Evolutionary conservation across 2,329 filamentous ascomycete species (phyloP).

Genomic region (Blastomyces parvus): DNA sequence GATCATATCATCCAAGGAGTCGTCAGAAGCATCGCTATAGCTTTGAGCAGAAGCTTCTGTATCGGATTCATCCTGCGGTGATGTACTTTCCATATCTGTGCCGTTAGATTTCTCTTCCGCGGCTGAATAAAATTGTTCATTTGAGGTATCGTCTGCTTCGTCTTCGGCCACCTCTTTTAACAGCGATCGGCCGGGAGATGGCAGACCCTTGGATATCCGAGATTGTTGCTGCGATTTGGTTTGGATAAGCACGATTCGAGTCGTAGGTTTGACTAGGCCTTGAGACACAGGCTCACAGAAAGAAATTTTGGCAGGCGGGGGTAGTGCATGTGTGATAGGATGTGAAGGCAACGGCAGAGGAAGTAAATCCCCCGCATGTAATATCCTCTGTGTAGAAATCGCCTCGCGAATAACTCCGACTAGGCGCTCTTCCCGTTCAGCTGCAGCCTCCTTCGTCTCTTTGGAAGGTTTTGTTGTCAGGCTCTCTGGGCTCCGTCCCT

Average conservation of each 20-base stretch:
- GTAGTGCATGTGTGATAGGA: conserved; percentile 73
- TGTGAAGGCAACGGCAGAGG: conserved; percentile 68
- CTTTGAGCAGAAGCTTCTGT: conserved; percentile 40
- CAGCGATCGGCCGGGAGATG: conserved; percentile 42
- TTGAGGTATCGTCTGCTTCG: conserved; percentile 69
- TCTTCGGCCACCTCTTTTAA: conserved; percentile 52
- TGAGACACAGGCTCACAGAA: conserved; percentile 94
- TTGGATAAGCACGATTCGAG: conserved; percentile 69
- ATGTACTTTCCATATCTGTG: conserved; percentile 45
- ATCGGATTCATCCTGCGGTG: conserved; percentile 53
- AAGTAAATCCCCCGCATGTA: conserved; percentile 76
- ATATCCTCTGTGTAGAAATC: conserved; percentile 60
- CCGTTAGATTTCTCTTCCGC: conserved; percentile 60
- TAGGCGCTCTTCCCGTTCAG: conserved; percentile 48
- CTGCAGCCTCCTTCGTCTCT: conserved; percentile 27
- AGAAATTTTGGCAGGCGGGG: conserved; percentile 76
- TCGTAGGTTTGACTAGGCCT: conserved; percentile 65
- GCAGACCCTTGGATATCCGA: conserved; percentile 25
- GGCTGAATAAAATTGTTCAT: conserved; percentile 87
- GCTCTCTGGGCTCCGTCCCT: conserved; percentile 23
- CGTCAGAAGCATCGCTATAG: conserved; percentile 76
- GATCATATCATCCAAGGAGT: conserved; percentile 88
- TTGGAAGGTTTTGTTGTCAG: conserved; percentile 18
- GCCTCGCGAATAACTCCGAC: conserved; percentile 63
- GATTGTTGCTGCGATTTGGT: conserved; percentile 30